phyloP scores from a whole-genome alignment of 2,329 filamentous ascomycete genomes.

The Macrophomina phaseolina region DNA sequence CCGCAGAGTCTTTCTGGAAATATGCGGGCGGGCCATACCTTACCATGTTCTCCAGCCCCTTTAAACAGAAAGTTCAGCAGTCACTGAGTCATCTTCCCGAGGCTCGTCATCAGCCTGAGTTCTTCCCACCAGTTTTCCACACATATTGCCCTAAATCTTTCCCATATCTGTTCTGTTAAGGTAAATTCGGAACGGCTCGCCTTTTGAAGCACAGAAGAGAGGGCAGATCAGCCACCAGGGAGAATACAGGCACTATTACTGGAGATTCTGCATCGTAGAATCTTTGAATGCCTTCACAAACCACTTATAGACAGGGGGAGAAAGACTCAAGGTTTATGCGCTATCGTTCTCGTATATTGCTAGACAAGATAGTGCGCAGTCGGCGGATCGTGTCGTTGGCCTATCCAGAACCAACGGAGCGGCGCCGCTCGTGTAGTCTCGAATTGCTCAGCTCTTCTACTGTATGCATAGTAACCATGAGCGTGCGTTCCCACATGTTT shows the following conservation, averaged over 20 bases:
- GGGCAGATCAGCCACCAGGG: no score
- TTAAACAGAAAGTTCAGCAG: neutral
- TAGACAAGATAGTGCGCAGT: neutral
- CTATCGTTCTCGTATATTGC: neutral
- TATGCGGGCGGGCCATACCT: no score
- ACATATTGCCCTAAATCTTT: neutral
- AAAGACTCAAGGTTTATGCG: neutral
- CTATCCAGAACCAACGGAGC: neutral
- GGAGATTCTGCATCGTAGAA: neutral
- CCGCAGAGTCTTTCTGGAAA: no score
- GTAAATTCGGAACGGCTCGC: no score
- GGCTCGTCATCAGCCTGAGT: neutral
- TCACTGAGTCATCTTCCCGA: neutral
- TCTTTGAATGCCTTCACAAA: no score
- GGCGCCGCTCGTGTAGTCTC: neutral
- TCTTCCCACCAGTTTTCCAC: neutral
- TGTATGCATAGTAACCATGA: neutral
- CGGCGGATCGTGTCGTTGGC: neutral
- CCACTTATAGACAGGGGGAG: neutral
- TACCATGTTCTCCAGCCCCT: neutral
- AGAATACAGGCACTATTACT: no score
- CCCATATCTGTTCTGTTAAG: no score
- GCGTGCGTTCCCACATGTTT: neutral
- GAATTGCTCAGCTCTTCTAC: neutral
- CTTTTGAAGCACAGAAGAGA: no score